A percentile compares a stretch with the other conserved stretches of the same genome.
Conservation (phyloP, 2,329 filamentous ascomycete genomes). For the Biscogniauxia marginata region DNA sequence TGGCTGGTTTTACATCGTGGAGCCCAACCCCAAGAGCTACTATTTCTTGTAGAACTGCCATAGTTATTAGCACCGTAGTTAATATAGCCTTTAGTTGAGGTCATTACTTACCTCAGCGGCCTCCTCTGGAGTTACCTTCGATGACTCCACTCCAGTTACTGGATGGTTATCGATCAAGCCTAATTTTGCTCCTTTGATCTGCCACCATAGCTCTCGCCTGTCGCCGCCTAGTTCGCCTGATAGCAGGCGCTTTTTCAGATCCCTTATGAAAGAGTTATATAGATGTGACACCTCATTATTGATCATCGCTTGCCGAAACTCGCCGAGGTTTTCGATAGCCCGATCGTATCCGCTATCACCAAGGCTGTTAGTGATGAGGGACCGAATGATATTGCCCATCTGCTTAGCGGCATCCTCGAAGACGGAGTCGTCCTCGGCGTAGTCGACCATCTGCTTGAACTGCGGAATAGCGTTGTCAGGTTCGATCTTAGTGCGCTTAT, state of each 20-base stretch:
- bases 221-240: constrained; percentile 72
- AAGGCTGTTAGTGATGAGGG: constrained; percentile 69
- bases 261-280: constrained; percentile 72
- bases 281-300: constrained; percentile 71
- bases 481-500: constrained; percentile 41
- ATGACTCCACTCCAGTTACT: constrained; percentile 54
- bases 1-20: neutral
- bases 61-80: constrained; percentile 12
- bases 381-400: constrained; percentile 69
- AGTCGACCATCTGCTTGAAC: constrained; percentile 76
- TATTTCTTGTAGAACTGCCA: constrained; percentile 27
- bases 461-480: constrained; percentile 80
- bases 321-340: constrained; percentile 72
- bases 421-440: constrained; percentile 57
- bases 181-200: constrained; percentile 63
- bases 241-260: constrained; percentile 71
- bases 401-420: constrained; percentile 70
- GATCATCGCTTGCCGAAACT: constrained; percentile 75
- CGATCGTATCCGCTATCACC: constrained; percentile 73
- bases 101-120: constrained; percentile 57
- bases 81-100: neutral
- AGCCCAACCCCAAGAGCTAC: neutral
- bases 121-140: constrained; percentile 66
- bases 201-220: constrained; percentile 79
- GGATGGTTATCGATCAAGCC: constrained; percentile 66